Evolutionary conservation across 495 filamentous ascomycete genomes (phyloP), one percentile per base, ranked within the genome.

Genomic region (Elaphomyces granulatus): DNA sequence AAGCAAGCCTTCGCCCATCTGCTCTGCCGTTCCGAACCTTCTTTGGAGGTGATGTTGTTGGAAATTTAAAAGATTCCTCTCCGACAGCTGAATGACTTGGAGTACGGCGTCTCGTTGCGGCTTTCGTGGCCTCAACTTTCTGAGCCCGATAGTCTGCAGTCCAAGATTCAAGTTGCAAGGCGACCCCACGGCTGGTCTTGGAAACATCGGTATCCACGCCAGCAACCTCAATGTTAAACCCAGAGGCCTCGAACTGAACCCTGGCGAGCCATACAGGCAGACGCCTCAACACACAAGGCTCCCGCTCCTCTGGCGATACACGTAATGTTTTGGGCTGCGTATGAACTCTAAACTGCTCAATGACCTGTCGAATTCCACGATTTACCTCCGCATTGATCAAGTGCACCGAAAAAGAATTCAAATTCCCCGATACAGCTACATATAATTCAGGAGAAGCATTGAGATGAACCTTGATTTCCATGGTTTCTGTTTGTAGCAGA

Each of bases 341-440:
- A 45, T 78, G 72, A 15, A 61, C 63, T 12, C 61, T 72, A 35
- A 95, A 68, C 47, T 96, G 86, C 28, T 77, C 73, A 14, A 94
- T 70, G 43, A 96, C 94, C 55, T 94, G 82, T 28, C 82, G 83
- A 36, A 99, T 74, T 12, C 92, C 92, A 47, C 85, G 78, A 37
- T 81, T 87, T 40, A 99, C 92, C 50, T 96, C 87, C 10, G 80
- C 75, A 20, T 87, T 78, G 20, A 94, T 80, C 73, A 99, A 81
- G 43, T 84, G 88, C 19, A 92, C 65, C 1, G 84, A 82, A 49
- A 93, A 84, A 0, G 83, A 88, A 49, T 94, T 81, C 7, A 95
- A 56, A 45, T 78, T 81, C 23, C 82, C 87, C 28, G 74, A 80
- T 15, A 76, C 81, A 42, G 83, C 70, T 4, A 96, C 85, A 34